These are phyloP conservation scores for Gossypium davidsonii DNA, from an alignment of 441 rosid species.

Conservation along the genomic window DNA sequence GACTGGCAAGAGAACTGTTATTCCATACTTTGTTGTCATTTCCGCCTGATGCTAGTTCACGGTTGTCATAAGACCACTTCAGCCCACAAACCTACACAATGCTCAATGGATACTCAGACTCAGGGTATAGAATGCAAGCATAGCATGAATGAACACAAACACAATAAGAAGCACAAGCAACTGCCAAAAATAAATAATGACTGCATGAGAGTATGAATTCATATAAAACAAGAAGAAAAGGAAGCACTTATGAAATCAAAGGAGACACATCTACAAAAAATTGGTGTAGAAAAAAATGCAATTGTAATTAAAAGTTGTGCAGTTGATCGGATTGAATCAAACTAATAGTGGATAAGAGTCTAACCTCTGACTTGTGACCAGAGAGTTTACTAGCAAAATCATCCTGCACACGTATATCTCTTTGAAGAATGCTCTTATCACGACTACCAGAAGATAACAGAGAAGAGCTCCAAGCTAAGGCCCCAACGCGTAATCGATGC, in stretches of 20 bases:
- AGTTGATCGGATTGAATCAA: constrained; percentile 11
- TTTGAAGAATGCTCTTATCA: constrained; percentile 82
- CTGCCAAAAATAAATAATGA: not conserved
- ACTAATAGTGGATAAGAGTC: constrained; percentile 12
- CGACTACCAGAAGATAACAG: constrained; percentile 86
- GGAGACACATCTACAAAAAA: not conserved
- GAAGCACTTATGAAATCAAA: constrained; percentile 9
- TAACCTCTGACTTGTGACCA: constrained; percentile 86
- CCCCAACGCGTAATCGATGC: constrained; percentile 81
- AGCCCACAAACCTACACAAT: constrained; percentile 71
- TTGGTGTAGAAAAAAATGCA: not conserved
- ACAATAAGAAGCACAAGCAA: not conserved
- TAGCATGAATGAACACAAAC: not conserved
- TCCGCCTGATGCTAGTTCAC: constrained; percentile 94
- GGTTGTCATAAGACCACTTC: constrained; percentile 92
- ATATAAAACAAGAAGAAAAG: constrained; percentile 1
- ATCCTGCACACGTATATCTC: constrained; percentile 74
- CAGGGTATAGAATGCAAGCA: not conserved
- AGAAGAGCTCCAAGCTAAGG: constrained; percentile 87
- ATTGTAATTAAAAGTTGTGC: not conserved
- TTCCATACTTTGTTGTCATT: constrained; percentile 75
- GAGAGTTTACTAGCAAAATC: constrained; percentile 78
- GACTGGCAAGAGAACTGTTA: not conserved
- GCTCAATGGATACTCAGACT: constrained; percentile 15
- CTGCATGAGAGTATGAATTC: not conserved